Conservation (phyloP, 306 rosid species). For the Ammopiptanthus mongolicus region DNA sequence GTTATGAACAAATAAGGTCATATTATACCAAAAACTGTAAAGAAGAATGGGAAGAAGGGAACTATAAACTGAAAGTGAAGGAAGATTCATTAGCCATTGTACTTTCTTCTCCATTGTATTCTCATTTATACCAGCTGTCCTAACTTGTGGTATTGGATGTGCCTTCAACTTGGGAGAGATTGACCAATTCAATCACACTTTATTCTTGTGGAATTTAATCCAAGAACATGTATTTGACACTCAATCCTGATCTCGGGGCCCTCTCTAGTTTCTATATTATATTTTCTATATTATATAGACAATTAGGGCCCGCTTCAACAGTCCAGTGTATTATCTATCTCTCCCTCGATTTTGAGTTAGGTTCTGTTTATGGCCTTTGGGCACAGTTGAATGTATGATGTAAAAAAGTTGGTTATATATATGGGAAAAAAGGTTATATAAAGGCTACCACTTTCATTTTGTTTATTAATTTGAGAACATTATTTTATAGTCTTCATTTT, state of each 20-base stretch:
- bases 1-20: not conserved
- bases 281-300: not conserved
- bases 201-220: not conserved
- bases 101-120: not conserved
- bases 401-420: not conserved
- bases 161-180: not conserved
- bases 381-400: not conserved
- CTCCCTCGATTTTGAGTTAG: not conserved
- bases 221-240: not conserved
- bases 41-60: not conserved
- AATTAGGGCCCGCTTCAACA: not conserved
- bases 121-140: not conserved
- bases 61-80: not conserved
- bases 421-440: not conserved
- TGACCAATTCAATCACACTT: not conserved
- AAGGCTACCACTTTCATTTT: not conserved
- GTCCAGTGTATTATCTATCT: not conserved
- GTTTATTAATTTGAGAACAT: not conserved
- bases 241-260: not conserved
- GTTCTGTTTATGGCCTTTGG: not conserved
- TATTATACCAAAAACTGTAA: not conserved
- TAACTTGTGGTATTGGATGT: not conserved
- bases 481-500: not conserved
- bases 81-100: not conserved
- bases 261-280: not conserved